phyloP scores from a whole-genome alignment of 2,329 filamentous ascomycete genomes.

The Aureobasidium mangrovei region DNA sequence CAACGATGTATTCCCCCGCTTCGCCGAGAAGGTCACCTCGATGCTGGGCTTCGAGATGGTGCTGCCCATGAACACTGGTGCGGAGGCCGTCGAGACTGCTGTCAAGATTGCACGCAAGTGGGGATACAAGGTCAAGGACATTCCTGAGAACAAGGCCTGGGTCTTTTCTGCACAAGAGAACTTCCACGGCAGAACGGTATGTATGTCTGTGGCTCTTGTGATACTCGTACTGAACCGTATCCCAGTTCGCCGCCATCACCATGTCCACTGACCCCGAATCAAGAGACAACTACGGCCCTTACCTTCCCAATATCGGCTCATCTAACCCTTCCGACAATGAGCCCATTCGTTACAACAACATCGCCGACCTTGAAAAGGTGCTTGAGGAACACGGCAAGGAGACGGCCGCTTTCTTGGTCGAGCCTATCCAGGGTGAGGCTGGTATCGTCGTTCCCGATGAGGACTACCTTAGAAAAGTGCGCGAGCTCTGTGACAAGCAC shows the following conservation, averaged over 20 bases:
- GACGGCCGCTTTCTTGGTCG: constrained; percentile 86
- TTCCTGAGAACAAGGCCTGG: constrained; percentile 72
- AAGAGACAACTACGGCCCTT: constrained; percentile 92
- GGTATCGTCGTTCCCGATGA: constrained; percentile 92
- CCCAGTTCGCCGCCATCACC: constrained; percentile 83
- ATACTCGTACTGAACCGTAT: background rate
- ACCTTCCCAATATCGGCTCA: constrained; percentile 80
- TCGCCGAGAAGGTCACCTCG: constrained; percentile 82
- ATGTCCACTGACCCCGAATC: constrained; percentile 94
- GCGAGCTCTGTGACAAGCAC: constrained; percentile 84
- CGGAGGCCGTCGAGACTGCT: constrained; percentile 90
- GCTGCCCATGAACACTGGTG: constrained; percentile 94
- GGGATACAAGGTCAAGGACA: constrained; percentile 94
- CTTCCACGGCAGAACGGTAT: constrained; percentile 90
- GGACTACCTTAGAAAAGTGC: constrained; percentile 71
- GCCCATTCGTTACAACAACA: constrained; percentile 77
- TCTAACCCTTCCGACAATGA: constrained; percentile 65
- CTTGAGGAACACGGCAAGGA: constrained; percentile 74
- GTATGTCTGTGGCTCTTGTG: constrained; percentile 26
- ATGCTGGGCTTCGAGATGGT: constrained; percentile 97
- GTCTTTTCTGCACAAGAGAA: constrained; percentile 82
- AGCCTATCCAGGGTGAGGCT: constrained; percentile 95
- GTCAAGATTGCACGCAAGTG: constrained; percentile 96
- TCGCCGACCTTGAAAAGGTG: constrained; percentile 67
- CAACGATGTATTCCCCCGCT: constrained; percentile 95